A percentile compares a stretch with the other conserved stretches of the same genome.
These are phyloP conservation scores for Eimeria maxima DNA, from an alignment of 169 alveolate genomes.

Conservation along the genomic window DNA sequence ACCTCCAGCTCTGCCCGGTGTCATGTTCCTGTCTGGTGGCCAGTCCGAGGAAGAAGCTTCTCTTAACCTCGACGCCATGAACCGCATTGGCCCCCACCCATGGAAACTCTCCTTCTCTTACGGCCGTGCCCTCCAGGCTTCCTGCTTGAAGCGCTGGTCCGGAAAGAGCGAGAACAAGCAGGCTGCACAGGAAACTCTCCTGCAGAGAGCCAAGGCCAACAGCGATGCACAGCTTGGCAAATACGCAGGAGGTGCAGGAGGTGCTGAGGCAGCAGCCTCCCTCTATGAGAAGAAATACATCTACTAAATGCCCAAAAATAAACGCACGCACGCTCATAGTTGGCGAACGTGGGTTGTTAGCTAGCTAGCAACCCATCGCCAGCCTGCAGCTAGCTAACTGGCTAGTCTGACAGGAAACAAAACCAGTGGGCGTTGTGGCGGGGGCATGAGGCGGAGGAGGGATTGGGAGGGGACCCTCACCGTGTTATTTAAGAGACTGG, in stretches of 20 bases:
- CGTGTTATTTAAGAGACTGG: too few species aligned
- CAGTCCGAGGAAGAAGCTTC: conserved; percentile 99
- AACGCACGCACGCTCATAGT: too few species aligned
- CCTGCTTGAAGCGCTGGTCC: conserved; percentile 97
- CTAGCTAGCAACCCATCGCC: too few species aligned
- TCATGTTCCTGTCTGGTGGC: conserved; percentile 99
- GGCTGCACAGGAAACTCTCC: conserved; percentile 97
- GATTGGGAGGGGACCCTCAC: too few species aligned
- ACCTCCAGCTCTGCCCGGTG: conserved; percentile 89
- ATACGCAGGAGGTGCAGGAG: conserved; percentile 90
- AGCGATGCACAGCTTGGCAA: conserved; percentile 97
- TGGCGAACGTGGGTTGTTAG: too few species aligned
- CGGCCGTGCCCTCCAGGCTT: conserved; percentile 99
- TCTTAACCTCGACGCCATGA: conserved; percentile 97
- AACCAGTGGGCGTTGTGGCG: too few species aligned
- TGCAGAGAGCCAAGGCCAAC: conserved; percentile 98
- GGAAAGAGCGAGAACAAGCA: conserved; percentile 95
- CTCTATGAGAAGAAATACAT: conserved; percentile 88
- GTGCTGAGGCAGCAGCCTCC: conserved; percentile 86
- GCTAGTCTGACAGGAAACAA: too few species aligned
- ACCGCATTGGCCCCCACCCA: conserved; percentile 93
- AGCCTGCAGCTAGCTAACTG: too few species aligned
- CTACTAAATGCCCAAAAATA: conserved; percentile 72
- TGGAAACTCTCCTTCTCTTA: conserved; percentile 99
- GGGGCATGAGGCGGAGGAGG: too few species aligned